Evolutionary conservation across 805 yeast species (phyloP).

Genomic region (Ogataea sp.): DNA sequence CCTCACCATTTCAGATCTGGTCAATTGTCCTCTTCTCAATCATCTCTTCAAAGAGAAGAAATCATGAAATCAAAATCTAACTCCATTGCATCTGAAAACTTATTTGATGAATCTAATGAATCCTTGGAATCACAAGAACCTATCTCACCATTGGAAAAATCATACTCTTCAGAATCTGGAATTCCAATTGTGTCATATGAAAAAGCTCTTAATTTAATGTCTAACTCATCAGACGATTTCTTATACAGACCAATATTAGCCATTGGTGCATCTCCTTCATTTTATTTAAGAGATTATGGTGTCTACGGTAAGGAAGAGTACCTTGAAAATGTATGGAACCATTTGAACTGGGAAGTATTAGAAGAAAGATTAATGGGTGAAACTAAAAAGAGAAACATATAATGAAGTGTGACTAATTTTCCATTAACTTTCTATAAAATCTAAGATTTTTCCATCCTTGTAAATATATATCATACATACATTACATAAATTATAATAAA

Average conservation of each 20-base stretch:
- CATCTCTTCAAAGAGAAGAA: not conserved
- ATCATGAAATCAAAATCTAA: not conserved
- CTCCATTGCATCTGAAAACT: slow-evolving; percentile 12
- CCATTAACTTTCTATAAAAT: too few relatives aligned
- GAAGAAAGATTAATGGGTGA: slow-evolving; percentile 33
- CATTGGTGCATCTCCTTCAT: slow-evolving; percentile 64
- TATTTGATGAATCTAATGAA: too few relatives aligned
- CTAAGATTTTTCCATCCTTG: too few relatives aligned
- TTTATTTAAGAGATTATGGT: slow-evolving; percentile 68
- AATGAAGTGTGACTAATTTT: too few relatives aligned
- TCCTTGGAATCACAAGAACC: too few relatives aligned
- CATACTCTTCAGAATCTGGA: too few relatives aligned
- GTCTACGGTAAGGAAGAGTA: slow-evolving; percentile 68
- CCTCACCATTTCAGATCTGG: slow-evolving; percentile 59
- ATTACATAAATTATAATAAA: too few relatives aligned
- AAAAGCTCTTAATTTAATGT: slow-evolving; percentile 27
- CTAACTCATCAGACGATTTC: slow-evolving; percentile 32
- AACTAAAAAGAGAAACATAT: not conserved
- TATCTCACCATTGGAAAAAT: too few relatives aligned
- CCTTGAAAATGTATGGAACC: slow-evolving; percentile 65
- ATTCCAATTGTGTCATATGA: slow-evolving; percentile 24
- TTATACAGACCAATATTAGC: slow-evolving; percentile 53
- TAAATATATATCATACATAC: too few relatives aligned
- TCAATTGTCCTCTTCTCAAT: slow-evolving; percentile 34
- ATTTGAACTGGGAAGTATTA: slow-evolving; percentile 78